phyloP scores from a whole-genome alignment of 768 basidiomycete genomes.

The Udeniomyces megalosporus region DNA sequence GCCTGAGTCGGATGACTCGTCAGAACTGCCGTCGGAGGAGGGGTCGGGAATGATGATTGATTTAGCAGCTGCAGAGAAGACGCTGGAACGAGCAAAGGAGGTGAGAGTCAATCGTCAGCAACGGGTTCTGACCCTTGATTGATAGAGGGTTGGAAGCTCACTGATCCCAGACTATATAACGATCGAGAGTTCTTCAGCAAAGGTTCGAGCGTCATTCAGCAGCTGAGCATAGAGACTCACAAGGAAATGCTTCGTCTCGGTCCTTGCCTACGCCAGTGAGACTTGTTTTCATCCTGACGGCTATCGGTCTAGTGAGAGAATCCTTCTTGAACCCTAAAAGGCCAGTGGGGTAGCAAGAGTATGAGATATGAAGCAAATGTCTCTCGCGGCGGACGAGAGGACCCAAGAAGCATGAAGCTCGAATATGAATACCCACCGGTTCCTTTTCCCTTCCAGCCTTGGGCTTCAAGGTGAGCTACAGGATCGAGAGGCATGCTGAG shows the following conservation, averaged over 20 bases:
- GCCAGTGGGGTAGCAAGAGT: not conserved
- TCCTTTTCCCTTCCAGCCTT: conserved; percentile 81
- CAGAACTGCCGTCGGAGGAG: conserved; percentile 33
- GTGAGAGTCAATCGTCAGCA: not conserved
- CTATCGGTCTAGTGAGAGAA: conserved; percentile 57
- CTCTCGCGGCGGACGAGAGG: not conserved
- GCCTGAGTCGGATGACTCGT: not conserved
- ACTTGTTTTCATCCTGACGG: conserved; percentile 67
- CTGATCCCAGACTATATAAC: conserved; percentile 68
- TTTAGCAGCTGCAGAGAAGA: conserved; percentile 67
- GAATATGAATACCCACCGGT: conserved; percentile 27
- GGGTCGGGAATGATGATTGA: conserved; percentile 52
- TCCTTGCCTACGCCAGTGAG: conserved; percentile 81
- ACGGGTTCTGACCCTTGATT: not conserved
- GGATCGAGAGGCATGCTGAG: conserved; percentile 23
- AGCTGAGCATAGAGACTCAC: not conserved
- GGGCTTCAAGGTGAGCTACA: conserved; percentile 43
- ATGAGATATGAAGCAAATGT: not conserved
- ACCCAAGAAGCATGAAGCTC: not conserved
- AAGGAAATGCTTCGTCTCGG: conserved; percentile 85
- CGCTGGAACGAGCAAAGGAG: conserved; percentile 31
- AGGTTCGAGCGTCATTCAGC: too few relatives aligned
- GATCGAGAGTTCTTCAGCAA: not conserved
- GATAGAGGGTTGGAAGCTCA: conserved; percentile 33
- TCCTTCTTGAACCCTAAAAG: conserved; percentile 38